Percentiles rank a stretch among this genome's conserved stretches.
Evolutionary conservation across 371 early-diverging fungal genomes (phyloP).

Genomic region (Apophysomyces variabilis): DNA sequence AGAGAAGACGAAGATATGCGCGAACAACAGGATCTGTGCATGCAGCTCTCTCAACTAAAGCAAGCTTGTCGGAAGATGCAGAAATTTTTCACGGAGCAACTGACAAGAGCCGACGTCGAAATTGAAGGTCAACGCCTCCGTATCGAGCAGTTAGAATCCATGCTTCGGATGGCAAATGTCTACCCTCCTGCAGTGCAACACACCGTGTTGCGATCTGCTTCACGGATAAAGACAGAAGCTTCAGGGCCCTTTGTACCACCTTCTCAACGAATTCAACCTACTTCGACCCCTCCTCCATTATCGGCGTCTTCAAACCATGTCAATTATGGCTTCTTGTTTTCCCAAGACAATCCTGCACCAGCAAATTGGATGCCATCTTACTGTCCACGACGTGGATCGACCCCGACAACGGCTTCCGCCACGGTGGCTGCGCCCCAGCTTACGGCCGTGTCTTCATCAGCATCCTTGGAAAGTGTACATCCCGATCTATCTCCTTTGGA

Average conservation of each 20-base stretch:
- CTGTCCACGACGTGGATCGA: background rate
- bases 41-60: slow-evolving; percentile 17
- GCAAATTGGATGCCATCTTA: background rate
- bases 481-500: slow-evolving; percentile 3
- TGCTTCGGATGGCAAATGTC: background rate
- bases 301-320: background rate
- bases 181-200: background rate
- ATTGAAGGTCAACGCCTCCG: slow-evolving; percentile 24
- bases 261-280: background rate
- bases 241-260: background rate
- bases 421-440: background rate
- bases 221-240: slow-evolving; percentile 1
- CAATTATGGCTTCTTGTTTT: background rate
- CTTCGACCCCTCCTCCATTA: background rate
- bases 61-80: slow-evolving; percentile 21
- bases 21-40: slow-evolving; percentile 19
- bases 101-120: slow-evolving; percentile 16
- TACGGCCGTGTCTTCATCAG: background rate
- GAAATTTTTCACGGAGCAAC: slow-evolving; percentile 15
- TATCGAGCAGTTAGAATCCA: slow-evolving; percentile 18
- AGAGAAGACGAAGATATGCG: slow-evolving; percentile 11
- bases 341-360: background rate
- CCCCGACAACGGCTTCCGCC: background rate
- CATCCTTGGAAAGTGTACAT: background rate
- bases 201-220: background rate